Evolutionary conservation across 257 asterid genomes (phyloP), one percentile per base, ranked within the genome.

Genomic region (Nicotiana tomentosiformis): DNA sequence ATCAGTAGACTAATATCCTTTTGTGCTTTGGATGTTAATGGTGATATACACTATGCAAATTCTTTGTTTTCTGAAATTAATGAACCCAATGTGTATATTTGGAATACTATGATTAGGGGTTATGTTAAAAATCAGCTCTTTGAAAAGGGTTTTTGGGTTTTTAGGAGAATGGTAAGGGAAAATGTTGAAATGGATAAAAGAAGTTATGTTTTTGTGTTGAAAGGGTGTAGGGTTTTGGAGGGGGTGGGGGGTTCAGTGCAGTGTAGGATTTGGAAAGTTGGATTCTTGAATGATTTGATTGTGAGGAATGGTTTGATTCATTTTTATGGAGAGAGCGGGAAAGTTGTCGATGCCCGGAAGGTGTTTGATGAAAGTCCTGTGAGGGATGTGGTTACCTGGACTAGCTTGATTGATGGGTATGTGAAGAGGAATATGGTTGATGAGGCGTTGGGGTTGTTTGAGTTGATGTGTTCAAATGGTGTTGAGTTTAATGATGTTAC

Each of bases 301-400:
- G 86, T 94, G 85, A 83, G 92, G 82, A 94, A 94, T 82, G 88
- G 92, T 11, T 88, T 93, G 91, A 68, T 94, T 53, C 97, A 92
- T 85, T 91, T 93, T 82, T 92, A 91, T 55, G 86, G 92, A 77
- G 93, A 80, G 90, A 87, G 83, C 10, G 91, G 93, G 72, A 56
- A 82, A 29, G 15, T 88, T 35, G 39, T 58, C 37, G 77, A 82
- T 69, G 97, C 94, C 15, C 68, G 68, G 46, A 86, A 80, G 74
- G 87, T 91, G 83, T 94, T 93, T 77, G 35, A 83, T 65, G 98
- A 91, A 85, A 85, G 87, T 88, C 85, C 62, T 81, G 81, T 62
- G 9, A 93, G 81, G 62, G 98, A 94, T 85, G 98, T 94, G 83
- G 91, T 94, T 79, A 88, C 97, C 76, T 94, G 98, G 98, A 93